Evolutionary conservation across 2,329 filamentous ascomycete species (phyloP).

Genomic region (Verticillium nonalfalfae): DNA sequence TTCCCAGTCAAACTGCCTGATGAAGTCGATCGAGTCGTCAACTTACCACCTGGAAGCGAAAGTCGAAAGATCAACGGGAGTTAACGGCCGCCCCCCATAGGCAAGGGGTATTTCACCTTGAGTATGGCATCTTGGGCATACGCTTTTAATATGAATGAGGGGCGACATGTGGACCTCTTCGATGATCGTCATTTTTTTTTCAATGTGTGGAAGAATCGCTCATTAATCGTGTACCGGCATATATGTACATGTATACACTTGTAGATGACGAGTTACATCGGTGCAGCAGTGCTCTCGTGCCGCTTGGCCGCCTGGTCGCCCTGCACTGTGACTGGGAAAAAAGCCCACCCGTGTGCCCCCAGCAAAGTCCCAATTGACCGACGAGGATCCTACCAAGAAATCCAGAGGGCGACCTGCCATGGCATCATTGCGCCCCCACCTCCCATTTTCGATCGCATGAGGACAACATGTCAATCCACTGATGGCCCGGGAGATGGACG

Average conservation of each 20-base stretch:
- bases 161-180: not conserved
- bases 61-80: no score
- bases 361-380: not conserved
- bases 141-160: not conserved
- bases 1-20: no score
- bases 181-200: not conserved
- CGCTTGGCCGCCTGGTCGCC: not conserved
- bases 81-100: no score
- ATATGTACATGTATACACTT: not conserved
- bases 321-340: not conserved
- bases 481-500: not conserved
- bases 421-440: constrained; percentile 1
- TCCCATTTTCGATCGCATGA: not conserved
- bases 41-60: no score
- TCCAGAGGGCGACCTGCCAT: not conserved
- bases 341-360: not conserved
- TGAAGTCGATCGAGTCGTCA: no score
- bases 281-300: not conserved
- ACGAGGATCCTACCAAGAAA: not conserved
- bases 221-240: not conserved
- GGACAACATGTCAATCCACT: not conserved
- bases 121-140: not conserved
- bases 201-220: not conserved
- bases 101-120: no score
- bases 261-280: not conserved